Evolutionary conservation across 768 basidiomycete genomes (phyloP), one percentile per base, ranked within the genome.

Genomic region (Hygrocybe coccinea): DNA sequence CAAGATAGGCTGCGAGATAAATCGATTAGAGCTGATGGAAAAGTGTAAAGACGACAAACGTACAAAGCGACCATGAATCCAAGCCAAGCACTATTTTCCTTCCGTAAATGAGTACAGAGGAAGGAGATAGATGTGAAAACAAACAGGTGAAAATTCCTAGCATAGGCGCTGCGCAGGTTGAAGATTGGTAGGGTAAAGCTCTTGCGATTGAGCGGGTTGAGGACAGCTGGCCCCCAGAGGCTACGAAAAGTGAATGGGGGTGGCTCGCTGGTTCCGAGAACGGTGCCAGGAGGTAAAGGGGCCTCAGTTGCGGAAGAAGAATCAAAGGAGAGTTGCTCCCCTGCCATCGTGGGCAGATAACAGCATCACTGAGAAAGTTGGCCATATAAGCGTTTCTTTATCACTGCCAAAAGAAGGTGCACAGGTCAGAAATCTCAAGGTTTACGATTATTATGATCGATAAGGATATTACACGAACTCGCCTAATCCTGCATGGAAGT

Each of bases 161-260:
- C 66, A 59, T 84, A 79, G 2, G 75, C 77, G 52, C 73, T 76
- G 29, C 64, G 56, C 19, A 84, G 66, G 50, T 76, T 76, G 59
- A 84, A 66, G 34, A 84, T 65, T 0, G 82, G 81, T 0, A 84
- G 61, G 0, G 79, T 81, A 49, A 74, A 74, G 50, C 74, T 75
- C 59, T 82, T 84, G 25, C 74, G 63, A 61, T 82, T 84, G 59
- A 74, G 59, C 0, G 78, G 78, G 63, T 83, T 82, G 52, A 82
- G 64, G 50, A 70, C 60, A 2, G 73, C 69, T 6, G 65, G 65
- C 25, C 59, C 53, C 71, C 71, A 74, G 8, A 73, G 67, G 47
- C 70, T 65, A 17, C 65, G 60, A 68, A 66, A 70, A 35, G 65
- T 47, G 61, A 73, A 73, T 1, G 60, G 55, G n/a, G 68, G 69